These are phyloP conservation scores for Dryas alaskensis DNA, from an alignment of 306 rosid species.

Conservation along the genomic window DNA sequence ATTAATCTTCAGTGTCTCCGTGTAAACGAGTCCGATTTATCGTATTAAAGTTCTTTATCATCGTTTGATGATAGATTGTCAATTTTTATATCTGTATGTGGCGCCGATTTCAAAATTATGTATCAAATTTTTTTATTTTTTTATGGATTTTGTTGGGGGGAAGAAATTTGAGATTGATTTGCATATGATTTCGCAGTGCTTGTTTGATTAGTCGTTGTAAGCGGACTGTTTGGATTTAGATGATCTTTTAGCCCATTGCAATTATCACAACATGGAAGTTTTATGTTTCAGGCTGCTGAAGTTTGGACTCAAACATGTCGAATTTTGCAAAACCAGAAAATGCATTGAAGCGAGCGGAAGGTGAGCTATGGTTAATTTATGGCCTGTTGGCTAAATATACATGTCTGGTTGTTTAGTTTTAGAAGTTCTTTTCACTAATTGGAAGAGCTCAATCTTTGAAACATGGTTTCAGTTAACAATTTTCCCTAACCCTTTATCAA, in stretches of 20 bases:
- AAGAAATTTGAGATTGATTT: not conserved
- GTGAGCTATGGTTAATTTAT: conserved; percentile 21
- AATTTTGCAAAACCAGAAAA: conserved; percentile 58
- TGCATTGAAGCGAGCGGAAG: conserved; percentile 66
- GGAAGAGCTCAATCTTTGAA: too few species aligned
- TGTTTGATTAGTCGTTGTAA: not conserved
- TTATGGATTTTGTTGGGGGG: not conserved
- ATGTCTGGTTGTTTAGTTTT: not conserved
- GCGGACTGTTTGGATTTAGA: conserved; percentile 1
- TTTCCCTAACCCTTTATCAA: not conserved
- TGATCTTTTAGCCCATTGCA: not conserved
- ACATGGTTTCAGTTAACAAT: too few species aligned
- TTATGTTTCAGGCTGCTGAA: conserved; percentile 12
- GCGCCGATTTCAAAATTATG: not conserved
- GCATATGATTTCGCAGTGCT: not conserved
- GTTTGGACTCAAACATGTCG: conserved; percentile 33
- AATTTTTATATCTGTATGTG: not conserved
- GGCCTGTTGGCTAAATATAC: not conserved
- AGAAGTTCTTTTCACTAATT: not conserved
- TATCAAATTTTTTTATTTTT: too few species aligned
- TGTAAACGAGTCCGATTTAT: not conserved
- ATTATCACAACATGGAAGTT: not conserved
- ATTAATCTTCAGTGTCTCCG: too few species aligned
- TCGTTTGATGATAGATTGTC: not conserved
- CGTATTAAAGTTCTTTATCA: not conserved